Percentiles rank a stretch among this genome's conserved stretches.
These are phyloP conservation scores for Coemansia sp. DNA, from an alignment of 192 early-diverging fungal species.

Conservation along the genomic window DNA sequence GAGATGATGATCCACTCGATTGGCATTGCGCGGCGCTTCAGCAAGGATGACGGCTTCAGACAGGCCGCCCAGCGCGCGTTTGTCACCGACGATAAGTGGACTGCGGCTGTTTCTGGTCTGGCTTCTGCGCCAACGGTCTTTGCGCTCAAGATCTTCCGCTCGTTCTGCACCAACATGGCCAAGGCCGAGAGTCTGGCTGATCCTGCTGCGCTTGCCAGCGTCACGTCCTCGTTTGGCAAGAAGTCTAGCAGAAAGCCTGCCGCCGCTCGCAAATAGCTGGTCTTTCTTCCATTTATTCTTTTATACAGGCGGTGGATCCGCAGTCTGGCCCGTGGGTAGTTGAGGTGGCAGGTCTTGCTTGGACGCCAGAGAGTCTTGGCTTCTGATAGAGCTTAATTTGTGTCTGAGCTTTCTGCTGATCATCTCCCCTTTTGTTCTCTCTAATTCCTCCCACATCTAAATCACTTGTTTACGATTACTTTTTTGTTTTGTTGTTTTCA, in stretches of 20 bases:
- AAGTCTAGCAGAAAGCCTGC: not conserved
- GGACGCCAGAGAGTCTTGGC: no score
- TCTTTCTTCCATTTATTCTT: no score
- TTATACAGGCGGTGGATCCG: no score
- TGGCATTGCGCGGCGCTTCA: slow-evolving; percentile 14
- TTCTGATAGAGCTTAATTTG: no score
- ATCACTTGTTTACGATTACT: slow-evolving; percentile 4
- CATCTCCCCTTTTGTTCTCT: not conserved
- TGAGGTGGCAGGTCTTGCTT: no score
- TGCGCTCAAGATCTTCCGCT: slow-evolving; percentile 21
- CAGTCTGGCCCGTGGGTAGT: no score
- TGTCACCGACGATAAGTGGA: slow-evolving; percentile 21
- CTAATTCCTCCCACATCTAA: not conserved
- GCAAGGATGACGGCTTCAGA: slow-evolving; percentile 12
- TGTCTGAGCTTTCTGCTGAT: not conserved
- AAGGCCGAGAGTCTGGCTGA: slow-evolving; percentile 2
- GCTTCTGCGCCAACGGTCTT: slow-evolving; percentile 14
- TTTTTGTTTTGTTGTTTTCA: slow-evolving; percentile 7
- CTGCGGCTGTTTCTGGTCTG: slow-evolving; percentile 17
- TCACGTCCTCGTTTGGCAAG: not conserved
- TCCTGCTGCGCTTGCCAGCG: not conserved
- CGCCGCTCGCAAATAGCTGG: not conserved
- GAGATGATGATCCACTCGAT: slow-evolving; percentile 34
- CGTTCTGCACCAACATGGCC: slow-evolving; percentile 7
- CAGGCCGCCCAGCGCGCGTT: slow-evolving; percentile 10